Base-by-base conservation (phyloP, 2,329 filamentous ascomycete species). In the Sporothrix brunneoviolacea region DNA sequence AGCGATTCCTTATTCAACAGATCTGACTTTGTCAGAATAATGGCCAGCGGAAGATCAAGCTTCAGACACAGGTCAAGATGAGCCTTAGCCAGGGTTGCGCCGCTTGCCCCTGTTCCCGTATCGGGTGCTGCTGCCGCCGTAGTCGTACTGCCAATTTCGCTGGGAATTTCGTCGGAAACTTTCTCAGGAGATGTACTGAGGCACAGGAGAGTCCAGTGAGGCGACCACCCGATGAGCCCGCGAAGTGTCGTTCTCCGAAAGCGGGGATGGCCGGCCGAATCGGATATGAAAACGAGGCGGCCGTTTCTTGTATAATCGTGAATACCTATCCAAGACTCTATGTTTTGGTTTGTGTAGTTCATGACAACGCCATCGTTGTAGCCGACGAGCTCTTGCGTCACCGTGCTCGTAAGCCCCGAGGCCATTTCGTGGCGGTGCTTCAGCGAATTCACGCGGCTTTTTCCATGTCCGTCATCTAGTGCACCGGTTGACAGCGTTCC, bases 271-370 rank as follows among this genome's bases (percentile, higher is more conserved):
- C 93, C 93, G 15, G 91, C 91, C 40, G 91, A 94, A 66, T 98
- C 93, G 1, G 90, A 88, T 7, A 97, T 73, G 58, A 96, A 91
- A 5, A 93, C 88, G 4, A 98, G 69, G 18, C 91, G 83, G 3
- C 84, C 88, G 52, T 76, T 69, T 54, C 84, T 80, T 1, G 88
- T 81, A 43, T 83, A 79, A 33, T 87, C 84, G 64, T 98, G 93
- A 47, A 97, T 93, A 63, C 96, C 91, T 48, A 88, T 83, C 93
- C 93, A 98, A 0, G 90, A 91, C 52, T 89, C 87, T 41, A 96
- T 84, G 62, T 95, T 89, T 13, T 83, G 84, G 53, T 86, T 84
- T 3, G 87, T 84, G 64, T 94, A 97, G 64, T 95, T 97, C 61
- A 95, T 74, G 35, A 93, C 75, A 9, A 62, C 62, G 22, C 62